Base-by-base conservation (phyloP, 1,284 basidiomycete species). In the Sporisorium iseilematis-ciliati region DNA sequence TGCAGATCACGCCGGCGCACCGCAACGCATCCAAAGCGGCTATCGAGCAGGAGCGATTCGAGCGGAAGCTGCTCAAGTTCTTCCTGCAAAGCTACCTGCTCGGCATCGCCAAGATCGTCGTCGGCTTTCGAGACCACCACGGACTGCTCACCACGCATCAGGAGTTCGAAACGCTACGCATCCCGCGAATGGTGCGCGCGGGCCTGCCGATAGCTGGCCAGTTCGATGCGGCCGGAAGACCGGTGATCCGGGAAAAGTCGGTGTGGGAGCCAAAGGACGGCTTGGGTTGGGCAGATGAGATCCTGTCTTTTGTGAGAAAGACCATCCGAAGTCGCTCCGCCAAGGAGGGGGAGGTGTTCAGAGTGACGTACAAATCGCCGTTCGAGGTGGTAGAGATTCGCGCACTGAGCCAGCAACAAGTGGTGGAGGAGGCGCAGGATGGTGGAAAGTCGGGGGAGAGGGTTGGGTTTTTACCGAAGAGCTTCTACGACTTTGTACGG, bases 31-130 rank as follows among this genome's bases (percentile, higher is more conserved):
- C 20, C 11, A 67, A 54, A 43, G 57, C 65, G 0, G 41, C 40
- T 7, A 7, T 14, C 11, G 73, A 75, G 7, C 68, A 62, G 18
- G 64, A 61, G 61, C 88, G 91, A 59, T 98, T 98, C 78, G 82
- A 65, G 78, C 92, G 91, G 84, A 97, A 97, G 49, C 89, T 98
- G 60, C 96, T 96, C 86, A 98, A 96, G 89, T 75, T 78, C 57
- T 73, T 82, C 68, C 91, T 96, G 65, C 96, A 99, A 82, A 95
- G 93, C 2, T 97, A 94, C 86, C 88, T 97, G 20, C 89, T 97
- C 43, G 94, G 95, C 46, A 91, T 97, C 21, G 92, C 92, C 12
- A 72, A 62, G 81, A 91, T 99, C 57, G 87, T 95, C 18, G 93
- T 98, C 16, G 96, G 96, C 14, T 99, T 98, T 85, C 91, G 96